A percentile compares a stretch with the other conserved stretches of the same genome.
Conservation (phyloP, 257 asterid genomes). For the Rauvolfia tetraphylla region DNA sequence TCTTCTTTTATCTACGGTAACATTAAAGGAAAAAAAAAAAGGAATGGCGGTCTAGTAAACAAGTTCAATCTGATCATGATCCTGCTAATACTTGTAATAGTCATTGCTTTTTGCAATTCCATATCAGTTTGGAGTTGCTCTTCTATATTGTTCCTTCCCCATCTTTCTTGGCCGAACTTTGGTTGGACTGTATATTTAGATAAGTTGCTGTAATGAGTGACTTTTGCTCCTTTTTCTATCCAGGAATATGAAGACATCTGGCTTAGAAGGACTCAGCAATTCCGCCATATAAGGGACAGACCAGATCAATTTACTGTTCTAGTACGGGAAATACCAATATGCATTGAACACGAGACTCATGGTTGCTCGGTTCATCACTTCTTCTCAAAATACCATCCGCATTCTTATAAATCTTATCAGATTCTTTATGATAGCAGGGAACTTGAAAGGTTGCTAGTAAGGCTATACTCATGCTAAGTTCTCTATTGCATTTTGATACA, state of each 20-base stretch:
- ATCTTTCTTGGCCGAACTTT: background rate
- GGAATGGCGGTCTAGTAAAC: too few species aligned
- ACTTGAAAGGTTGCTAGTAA: constrained; percentile 63
- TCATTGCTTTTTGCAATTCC: background rate
- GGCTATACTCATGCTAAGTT: constrained; percentile 7
- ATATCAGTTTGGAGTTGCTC: background rate
- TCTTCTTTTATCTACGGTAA: too few species aligned
- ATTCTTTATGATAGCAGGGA: constrained; percentile 75
- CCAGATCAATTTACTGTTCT: constrained; percentile 90
- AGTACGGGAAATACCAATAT: constrained; percentile 88
- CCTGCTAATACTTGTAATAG: background rate
- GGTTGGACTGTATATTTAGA: background rate
- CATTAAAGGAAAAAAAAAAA: too few species aligned
- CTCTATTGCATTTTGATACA: background rate
- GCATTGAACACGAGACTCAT: constrained; percentile 69
- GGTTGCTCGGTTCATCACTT: constrained; percentile 80
- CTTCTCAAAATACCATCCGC: constrained; percentile 70
- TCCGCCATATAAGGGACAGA: constrained; percentile 61
- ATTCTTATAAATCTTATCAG: constrained; percentile 67
- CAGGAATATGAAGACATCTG: constrained; percentile 76
- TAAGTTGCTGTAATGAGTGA: constrained; percentile 12
- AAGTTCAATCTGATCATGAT: background rate
- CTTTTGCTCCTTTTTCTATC: constrained; percentile 16
- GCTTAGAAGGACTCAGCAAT: constrained; percentile 62
- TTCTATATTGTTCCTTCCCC: background rate